Base-by-base conservation (phyloP, 116 monocot genomes). In the Trichopus zeylanicus region DNA sequence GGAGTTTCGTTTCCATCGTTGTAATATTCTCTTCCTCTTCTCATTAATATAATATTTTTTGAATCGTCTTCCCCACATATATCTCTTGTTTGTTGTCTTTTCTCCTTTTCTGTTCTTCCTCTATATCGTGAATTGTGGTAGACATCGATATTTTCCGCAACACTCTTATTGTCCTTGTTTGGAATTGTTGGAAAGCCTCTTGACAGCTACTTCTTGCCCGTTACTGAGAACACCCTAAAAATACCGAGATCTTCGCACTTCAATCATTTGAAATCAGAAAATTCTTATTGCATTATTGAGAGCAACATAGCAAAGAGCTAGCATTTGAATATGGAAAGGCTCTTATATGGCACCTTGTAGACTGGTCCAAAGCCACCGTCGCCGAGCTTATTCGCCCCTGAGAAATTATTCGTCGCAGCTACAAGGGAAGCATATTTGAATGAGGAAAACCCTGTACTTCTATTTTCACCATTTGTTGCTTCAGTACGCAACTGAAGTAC, bases 121-220 rank as follows among this genome's bases (percentile, higher is more conserved):
- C n/a, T n/a, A n/a, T n/a, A n/a, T n/a, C n/a, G n/a, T n/a, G n/a
- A n/a, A n/a, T n/a, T n/a, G n/a, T n/a, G n/a, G n/a, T n/a, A n/a
- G n/a, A n/a, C n/a, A n/a, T n/a, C n/a, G n/a, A n/a, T n/a, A n/a
- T n/a, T n/a, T n/a, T n/a, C n/a, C n/a, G n/a, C n/a, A n/a, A n/a
- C n/a, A n/a, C n/a, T n/a, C n/a, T n/a, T n/a, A n/a, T 10, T 37
- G 3, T 25, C 65, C 65, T 54, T 65, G 65, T 18, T 10, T n/a
- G 12, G 65, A 65, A 54, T 3, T 25, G n/a, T 32, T 35, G 0
- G 65, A 32, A 37, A 65, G 65, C 51, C 65, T 52, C 23, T 65
- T 65, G 9, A 65, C 54, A 3, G 65, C 65, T 53, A 65, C 19
- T 22, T 32, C 53, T 9, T 54, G 33, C 16, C 34, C 65, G 25